A percentile compares a stretch with the other conserved stretches of the same genome.
These are phyloP conservation scores for Aspergillus transmontanensis DNA, from an alignment of 2,329 filamentous ascomycete species.

Conservation along the genomic window DNA sequence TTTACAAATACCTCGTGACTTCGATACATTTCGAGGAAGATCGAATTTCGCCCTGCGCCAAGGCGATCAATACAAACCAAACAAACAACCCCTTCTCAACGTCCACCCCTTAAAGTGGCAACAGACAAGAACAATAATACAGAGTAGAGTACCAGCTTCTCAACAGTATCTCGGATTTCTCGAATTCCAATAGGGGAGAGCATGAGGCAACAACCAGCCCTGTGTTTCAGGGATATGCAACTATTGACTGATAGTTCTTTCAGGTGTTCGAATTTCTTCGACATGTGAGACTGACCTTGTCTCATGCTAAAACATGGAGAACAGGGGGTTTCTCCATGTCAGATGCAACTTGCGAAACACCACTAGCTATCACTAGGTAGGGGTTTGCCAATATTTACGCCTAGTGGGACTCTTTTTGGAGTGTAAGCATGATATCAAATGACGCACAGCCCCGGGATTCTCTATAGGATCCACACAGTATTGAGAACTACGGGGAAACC, in stretches of 20 bases:
- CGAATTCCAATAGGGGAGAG: neutral
- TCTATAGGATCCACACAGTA: neutral
- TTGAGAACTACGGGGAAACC: neutral
- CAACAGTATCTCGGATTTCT: neutral
- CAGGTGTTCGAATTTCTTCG: neutral
- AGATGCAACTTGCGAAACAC: neutral
- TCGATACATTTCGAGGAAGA: neutral
- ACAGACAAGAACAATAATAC: neutral
- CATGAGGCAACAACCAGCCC: neutral
- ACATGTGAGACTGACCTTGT: neutral
- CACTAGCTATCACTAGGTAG: neutral
- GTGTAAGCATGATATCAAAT: neutral
- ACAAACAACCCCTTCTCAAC: neutral
- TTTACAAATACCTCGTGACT: neutral
- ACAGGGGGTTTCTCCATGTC: neutral
- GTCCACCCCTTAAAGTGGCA: neutral
- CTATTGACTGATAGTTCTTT: conserved; percentile 1
- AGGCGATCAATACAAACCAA: neutral
- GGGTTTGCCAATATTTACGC: neutral
- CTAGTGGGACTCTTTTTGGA: neutral
- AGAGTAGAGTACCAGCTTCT: neutral
- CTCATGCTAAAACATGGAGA: conserved; percentile 2
- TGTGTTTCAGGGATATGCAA: neutral
- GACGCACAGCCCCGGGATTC: neutral
- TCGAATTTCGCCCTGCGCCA: neutral